Base-by-base conservation (phyloP, 164 flowering plant species). In the Malania oleifera region DNA sequence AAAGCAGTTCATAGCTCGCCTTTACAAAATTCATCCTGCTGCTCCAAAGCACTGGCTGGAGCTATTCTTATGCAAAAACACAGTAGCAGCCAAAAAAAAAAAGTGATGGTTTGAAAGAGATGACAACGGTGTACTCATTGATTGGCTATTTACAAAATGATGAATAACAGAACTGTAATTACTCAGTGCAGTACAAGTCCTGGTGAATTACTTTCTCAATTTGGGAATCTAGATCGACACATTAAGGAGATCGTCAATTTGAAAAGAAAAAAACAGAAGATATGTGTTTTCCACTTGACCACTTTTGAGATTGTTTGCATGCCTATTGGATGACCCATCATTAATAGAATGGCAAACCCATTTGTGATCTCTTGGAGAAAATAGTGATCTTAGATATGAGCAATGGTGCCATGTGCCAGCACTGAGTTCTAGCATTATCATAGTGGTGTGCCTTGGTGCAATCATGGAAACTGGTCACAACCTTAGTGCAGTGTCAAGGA, bases 1-100 rank as follows among this genome's bases (percentile, higher is more conserved):
- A 56, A 82, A 77, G 61, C 64, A 18, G 2, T 87, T 80, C 53
- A 43, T 87, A 20, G 67, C 65, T 54, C 80, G 71, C 56, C 61
- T 81, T 35, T 62, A 51, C n/a, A 40, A 39, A 19, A 77, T 85
- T 44, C 85, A 85, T n/a, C 87, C 84, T 0, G 82, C 79, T 58
- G 81, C 75, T 57, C 84, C 77, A 12, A 83, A 85, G 40, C 78
- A 57, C 0, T 84, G 77, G 77, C 60, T 77, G 37, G 86, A 82
- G 68, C 25, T 60, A 41, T 69, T 65, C 54, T 53, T 49, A n/a
- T 35, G 26, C 56, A 29, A 41, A 54, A 41, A 20, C 35, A 43
- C 22, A 26, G 31, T 14, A n/a, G n/a, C n/a, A n/a, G n/a, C n/a
- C n/a, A n/a, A n/a, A 29, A 41, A 54, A 41, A 20, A 23, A 43